A percentile compares a stretch with the other conserved stretches of the same genome.
Conservation (phyloP, 176 grass and related monocot species). For the Triticum turgidum region DNA sequence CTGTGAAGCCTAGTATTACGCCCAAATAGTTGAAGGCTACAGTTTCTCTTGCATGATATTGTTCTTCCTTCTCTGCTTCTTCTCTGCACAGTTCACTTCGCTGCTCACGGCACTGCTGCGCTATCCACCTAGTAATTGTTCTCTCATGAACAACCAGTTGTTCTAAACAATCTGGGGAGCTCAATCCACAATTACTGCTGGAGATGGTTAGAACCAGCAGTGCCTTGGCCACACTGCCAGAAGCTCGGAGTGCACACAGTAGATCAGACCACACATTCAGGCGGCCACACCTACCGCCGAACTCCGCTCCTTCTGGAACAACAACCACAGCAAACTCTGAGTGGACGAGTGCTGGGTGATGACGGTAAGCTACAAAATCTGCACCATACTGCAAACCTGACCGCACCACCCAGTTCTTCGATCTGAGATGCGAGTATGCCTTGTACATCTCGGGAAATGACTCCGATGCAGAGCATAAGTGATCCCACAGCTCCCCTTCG, state of each 20-base stretch:
- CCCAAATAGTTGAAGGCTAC: no score
- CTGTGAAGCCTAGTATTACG: no score
- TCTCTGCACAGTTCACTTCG: no score
- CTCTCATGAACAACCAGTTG: no score
- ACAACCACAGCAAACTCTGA: constrained; percentile 73
- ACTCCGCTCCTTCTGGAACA: constrained; percentile 26
- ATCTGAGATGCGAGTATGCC: constrained; percentile 58
- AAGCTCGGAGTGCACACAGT: constrained; percentile 44
- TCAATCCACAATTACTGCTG: no score
- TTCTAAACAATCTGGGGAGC: no score
- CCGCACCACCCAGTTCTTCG: constrained; percentile 73
- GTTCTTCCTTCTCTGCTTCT: no score
- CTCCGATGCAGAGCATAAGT: constrained; percentile 30
- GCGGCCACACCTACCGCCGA: neutral
- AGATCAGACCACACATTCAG: constrained; percentile 61
- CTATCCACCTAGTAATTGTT: no score
- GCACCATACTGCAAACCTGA: constrained; percentile 54
- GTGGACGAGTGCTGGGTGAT: constrained; percentile 67
- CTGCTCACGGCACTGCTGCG: no score
- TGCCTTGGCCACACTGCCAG: constrained; percentile 70
- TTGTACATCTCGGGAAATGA: constrained; percentile 55
- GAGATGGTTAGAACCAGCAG: constrained; percentile 45
- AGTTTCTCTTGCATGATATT: no score
- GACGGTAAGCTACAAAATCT: constrained; percentile 74
- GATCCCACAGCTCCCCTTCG: constrained; percentile 42